Base-by-base conservation (phyloP, 2,329 filamentous ascomycete genomes). In the Scytalidium sp. region DNA sequence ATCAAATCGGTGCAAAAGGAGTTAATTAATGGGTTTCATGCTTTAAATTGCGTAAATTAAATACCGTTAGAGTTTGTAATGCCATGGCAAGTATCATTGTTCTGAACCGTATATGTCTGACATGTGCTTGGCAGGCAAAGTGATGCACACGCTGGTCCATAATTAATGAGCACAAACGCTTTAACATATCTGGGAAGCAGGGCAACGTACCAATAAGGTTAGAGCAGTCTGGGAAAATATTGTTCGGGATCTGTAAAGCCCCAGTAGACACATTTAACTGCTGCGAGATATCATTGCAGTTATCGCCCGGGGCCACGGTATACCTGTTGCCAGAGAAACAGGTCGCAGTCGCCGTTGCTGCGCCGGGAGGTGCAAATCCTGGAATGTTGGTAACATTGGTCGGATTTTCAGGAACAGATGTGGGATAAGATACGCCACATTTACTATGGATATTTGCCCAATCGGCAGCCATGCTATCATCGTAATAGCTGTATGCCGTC, bases 1-100 rank as follows among this genome's bases (percentile, higher is more conserved):
- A 51, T 32, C 5, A 56, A 45, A 45, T 57, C 54, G 32, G 42
- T 52, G 41, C n/a, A n/a, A n/a, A n/a, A n/a, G n/a, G 42, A 51
- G 32, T 56, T 51, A n/a, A 45, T 39, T 43, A 50, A 27, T 41
- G 50, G 43, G 32, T 54, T 45, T 48, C 46, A 42, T 40, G 41
- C 17, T 41, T 19, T 27, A 27, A 41, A 17, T 29, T 53, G 41
- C 15, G 47, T 45, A 17, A 47, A 50, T 3, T 46, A n/a, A 20
- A 40, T 20, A 2, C 45, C 41, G 8, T 41, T 17, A 27, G 13
- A 20, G 11, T 49, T 46, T 15, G 45, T 41, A 19, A 41, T 25
- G n/a, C 44, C 27, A 27, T 60, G 39, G 48, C 59, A 61, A 43
- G 41, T 43, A 23, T 43, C 41, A 15, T 11, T 43, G 19, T 21